Percentiles rank a stretch among this genome's conserved stretches.
Conservation (phyloP, 345 rosid genomes). For the Litchi chinensis region DNA sequence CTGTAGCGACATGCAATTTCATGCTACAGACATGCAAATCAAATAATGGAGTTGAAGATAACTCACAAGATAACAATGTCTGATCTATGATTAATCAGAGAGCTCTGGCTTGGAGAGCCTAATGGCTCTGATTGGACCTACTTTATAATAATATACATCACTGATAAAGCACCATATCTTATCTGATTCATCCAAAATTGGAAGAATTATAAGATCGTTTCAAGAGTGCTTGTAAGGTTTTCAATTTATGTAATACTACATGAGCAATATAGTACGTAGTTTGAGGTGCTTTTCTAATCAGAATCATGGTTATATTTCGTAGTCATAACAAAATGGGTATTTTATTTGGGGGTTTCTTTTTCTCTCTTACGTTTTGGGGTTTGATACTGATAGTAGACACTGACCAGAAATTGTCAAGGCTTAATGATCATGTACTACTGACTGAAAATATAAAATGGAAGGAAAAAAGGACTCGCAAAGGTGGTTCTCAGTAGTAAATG, state of each 20-base stretch:
- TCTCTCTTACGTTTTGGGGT: no score
- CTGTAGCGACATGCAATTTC: conserved; percentile 55
- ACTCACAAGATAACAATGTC: conserved; percentile 26
- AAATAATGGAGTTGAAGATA: conserved; percentile 10
- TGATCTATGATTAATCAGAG: not conserved
- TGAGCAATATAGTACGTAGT: not conserved
- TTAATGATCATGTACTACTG: no score
- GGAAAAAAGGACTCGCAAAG: no score
- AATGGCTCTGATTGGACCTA: not conserved
- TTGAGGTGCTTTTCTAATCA: no score
- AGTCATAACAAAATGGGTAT: no score
- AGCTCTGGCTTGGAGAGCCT: not conserved
- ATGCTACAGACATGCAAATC: conserved; percentile 27
- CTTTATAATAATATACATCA: not conserved
- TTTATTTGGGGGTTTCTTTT: no score
- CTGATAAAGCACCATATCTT: not conserved
- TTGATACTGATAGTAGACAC: no score
- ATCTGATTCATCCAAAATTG: conserved; percentile 1
- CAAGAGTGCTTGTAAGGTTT: not conserved
- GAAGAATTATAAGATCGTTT: not conserved
- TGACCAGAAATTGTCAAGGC: no score
- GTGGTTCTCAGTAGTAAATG: no score
- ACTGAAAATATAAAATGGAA: no score
- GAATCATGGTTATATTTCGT: no score
- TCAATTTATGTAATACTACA: not conserved